These are phyloP conservation scores for Claviceps lovelessii DNA, from an alignment of 2,329 filamentous ascomycete species.

Conservation along the genomic window DNA sequence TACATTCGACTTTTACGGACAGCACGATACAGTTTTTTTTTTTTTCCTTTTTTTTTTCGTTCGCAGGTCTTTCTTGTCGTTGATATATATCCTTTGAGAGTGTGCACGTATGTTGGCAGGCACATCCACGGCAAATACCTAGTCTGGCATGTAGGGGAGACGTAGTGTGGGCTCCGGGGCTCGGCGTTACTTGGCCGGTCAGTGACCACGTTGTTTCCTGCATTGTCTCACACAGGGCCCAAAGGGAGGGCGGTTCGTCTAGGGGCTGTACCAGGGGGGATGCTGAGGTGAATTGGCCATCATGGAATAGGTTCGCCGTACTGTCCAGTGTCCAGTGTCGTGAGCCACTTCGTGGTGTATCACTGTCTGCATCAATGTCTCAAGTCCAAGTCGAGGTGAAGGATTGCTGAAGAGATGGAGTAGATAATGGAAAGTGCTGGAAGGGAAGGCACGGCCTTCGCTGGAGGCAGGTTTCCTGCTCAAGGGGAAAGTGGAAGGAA, in stretches of 20 bases:
- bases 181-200: not conserved
- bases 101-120: not conserved
- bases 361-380: not conserved
- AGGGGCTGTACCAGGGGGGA: not conserved
- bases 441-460: not conserved
- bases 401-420: not conserved
- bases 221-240: not conserved
- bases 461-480: not conserved
- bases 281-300: not conserved
- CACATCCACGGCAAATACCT: no score
- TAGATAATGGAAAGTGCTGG: not conserved
- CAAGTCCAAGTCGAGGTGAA: not conserved
- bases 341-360: no score
- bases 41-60: not conserved
- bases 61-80: not conserved
- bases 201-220: slow-evolving; percentile 2
- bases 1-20: not conserved
- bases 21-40: not conserved
- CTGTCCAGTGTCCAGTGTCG: no score
- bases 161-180: not conserved
- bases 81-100: not conserved
- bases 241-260: not conserved
- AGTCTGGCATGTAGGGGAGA: not conserved
- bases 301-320: not conserved
- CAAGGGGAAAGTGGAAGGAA: not conserved